phyloP scores from a whole-genome alignment of 2,329 filamentous ascomycete genomes.

The Sporothrix humicola region DNA sequence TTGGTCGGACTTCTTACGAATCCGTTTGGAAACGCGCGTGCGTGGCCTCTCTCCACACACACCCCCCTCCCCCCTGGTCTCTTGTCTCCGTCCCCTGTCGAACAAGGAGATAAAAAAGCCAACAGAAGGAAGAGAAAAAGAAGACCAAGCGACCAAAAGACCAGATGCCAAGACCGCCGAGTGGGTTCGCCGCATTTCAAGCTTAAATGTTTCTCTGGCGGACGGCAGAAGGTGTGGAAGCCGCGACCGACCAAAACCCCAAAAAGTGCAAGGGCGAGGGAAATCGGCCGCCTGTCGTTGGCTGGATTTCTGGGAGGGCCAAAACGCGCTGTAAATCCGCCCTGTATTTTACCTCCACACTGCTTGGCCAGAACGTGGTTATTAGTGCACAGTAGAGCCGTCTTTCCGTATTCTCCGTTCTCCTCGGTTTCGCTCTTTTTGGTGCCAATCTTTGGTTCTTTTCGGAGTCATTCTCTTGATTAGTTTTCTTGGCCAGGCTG shows the following conservation, averaged over 20 bases:
- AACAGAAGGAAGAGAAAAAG: background rate
- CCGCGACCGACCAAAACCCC: background rate
- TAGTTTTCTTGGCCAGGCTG: constrained; percentile 13
- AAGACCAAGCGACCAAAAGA: background rate
- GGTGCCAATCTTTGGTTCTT: background rate
- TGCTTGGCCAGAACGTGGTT: background rate
- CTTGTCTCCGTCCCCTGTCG: background rate
- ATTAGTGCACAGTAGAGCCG: background rate
- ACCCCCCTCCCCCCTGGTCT: background rate
- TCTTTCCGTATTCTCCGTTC: constrained; percentile 3
- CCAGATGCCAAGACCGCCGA: constrained; percentile 34
- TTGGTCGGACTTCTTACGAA: constrained; percentile 26
- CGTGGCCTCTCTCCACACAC: constrained; percentile 20
- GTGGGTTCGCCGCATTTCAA: constrained; percentile 42
- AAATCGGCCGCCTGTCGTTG: constrained; percentile 17
- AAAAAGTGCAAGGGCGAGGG: background rate
- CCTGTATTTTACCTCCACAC: no score
- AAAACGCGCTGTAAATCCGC: no score
- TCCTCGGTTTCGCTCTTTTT: background rate
- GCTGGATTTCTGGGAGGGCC: background rate
- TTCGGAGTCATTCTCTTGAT: background rate
- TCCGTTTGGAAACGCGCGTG: constrained; percentile 22
- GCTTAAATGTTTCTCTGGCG: constrained; percentile 38
- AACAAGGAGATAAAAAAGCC: background rate
- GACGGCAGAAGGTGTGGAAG: constrained; percentile 12